These are phyloP conservation scores for Manihot esculenta DNA, from an alignment of 441 rosid species.

Conservation along the genomic window DNA sequence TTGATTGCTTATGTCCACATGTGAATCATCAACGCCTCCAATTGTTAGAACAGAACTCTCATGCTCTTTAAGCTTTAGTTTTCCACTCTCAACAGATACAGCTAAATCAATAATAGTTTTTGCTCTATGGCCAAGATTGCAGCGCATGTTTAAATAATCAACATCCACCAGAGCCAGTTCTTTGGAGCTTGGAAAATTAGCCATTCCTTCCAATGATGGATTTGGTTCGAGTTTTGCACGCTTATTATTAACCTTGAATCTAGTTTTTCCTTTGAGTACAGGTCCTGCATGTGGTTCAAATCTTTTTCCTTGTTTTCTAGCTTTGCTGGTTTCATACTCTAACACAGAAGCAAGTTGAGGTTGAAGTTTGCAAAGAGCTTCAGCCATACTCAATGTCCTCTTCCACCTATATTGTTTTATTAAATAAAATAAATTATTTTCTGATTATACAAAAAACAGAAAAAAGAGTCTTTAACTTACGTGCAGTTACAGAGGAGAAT, in stretches of 20 bases:
- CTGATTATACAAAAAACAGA: too few relatives aligned
- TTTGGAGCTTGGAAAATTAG: conserved; percentile 44
- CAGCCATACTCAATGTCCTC: conserved; percentile 47
- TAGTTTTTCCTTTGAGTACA: background rate
- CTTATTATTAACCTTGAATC: background rate
- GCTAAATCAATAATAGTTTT: conserved; percentile 30
- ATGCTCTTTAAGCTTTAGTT: conserved; percentile 23
- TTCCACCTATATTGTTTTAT: conserved; percentile 30
- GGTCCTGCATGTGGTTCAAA: background rate
- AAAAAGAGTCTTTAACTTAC: conserved; percentile 12
- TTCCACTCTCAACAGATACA: conserved; percentile 25
- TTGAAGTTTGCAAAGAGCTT: conserved; percentile 44
- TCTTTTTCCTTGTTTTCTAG: conserved; percentile 1
- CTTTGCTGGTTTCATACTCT: background rate
- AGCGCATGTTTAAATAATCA: conserved; percentile 22
- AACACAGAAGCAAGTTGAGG: conserved; percentile 12
- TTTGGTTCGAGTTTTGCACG: background rate
- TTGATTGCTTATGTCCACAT: conserved; percentile 5
- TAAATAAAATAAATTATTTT: too few relatives aligned
- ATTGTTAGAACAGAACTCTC: conserved; percentile 5
- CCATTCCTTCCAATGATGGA: background rate
- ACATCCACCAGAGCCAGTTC: conserved; percentile 35
- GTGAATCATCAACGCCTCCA: background rate
- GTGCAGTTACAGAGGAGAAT: conserved; percentile 48
- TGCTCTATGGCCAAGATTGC: conserved; percentile 51